phyloP scores from a whole-genome alignment of 768 basidiomycete species.

The Coprinopsis strossmayeri region DNA sequence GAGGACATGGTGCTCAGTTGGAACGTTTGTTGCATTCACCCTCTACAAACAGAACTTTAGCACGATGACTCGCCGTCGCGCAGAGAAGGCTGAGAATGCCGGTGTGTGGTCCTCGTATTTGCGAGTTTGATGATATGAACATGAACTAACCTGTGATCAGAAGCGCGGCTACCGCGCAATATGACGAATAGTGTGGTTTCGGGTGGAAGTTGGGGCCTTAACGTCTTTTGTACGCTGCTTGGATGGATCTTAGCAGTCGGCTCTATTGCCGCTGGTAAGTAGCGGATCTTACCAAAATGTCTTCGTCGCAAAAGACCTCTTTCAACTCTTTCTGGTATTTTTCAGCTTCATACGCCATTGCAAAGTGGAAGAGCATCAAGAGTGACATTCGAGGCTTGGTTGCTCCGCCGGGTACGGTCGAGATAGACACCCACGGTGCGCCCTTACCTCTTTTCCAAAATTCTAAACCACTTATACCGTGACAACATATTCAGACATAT shows the following conservation, averaged over 20 bases:
- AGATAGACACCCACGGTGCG: not conserved
- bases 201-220: not conserved
- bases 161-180: too few relatives aligned
- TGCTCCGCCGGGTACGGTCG: not conserved
- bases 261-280: not conserved
- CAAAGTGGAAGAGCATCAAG: not conserved
- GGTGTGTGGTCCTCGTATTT: too few relatives aligned
- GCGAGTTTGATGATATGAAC: too few relatives aligned
- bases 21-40: too few relatives aligned
- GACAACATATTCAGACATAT: not conserved
- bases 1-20: too few relatives aligned
- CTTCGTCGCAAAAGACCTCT: too few relatives aligned
- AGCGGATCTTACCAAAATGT: not conserved
- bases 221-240: not conserved
- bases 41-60: too few relatives aligned
- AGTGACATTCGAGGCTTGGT: not conserved
- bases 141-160: too few relatives aligned
- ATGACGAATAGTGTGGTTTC: too few relatives aligned
- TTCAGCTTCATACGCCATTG: not conserved
- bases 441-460: not conserved
- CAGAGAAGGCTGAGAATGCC: too few relatives aligned
- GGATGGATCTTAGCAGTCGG: not conserved
- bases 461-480: not conserved
- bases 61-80: too few relatives aligned
- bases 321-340: not conserved